These are phyloP conservation scores for Yarrowia phangngaensis DNA, from an alignment of 805 yeast genomes.

Conservation along the genomic window DNA sequence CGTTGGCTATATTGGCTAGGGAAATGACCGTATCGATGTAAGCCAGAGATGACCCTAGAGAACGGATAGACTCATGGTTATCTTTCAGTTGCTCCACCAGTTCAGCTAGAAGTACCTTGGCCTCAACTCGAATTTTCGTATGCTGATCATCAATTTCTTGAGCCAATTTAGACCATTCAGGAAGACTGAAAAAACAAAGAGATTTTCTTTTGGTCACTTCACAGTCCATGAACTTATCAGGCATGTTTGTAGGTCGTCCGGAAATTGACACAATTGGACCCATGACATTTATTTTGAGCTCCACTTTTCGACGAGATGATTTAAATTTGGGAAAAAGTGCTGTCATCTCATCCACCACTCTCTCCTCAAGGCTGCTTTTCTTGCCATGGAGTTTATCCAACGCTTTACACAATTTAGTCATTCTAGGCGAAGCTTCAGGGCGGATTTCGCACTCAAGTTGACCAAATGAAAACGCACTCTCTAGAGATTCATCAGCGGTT, in stretches of 20 bases:
- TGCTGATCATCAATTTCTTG: constrained; percentile 45
- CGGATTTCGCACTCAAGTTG: constrained; percentile 30
- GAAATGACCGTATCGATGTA: constrained; percentile 68
- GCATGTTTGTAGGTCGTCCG: constrained; percentile 17
- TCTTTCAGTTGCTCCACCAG: constrained; percentile 49
- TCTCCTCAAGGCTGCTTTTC: constrained; percentile 32
- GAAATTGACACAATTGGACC: constrained; percentile 10
- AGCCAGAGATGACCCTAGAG: constrained; percentile 52
- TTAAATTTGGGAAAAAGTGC: constrained; percentile 21
- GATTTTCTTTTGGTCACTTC: constrained; percentile 28
- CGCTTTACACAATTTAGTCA: constrained; percentile 33
- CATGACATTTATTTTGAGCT: constrained; percentile 9
- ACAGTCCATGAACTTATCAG: constrained; percentile 22
- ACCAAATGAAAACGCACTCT: not conserved
- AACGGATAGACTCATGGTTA: constrained; percentile 48
- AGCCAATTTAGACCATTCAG: constrained; percentile 56
- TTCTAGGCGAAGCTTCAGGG: constrained; percentile 28
- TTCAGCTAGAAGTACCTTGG: constrained; percentile 49
- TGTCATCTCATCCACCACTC: constrained; percentile 29
- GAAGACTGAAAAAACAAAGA: constrained; percentile 40
- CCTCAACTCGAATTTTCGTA: constrained; percentile 53
- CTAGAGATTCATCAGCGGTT: not conserved
- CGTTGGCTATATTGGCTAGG: constrained; percentile 68
- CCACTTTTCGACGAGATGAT: not conserved
- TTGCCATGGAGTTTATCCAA: constrained; percentile 34